Evolutionary conservation across 768 basidiomycete species (phyloP).

Genomic region (Hemileccinum rubropunctum): DNA sequence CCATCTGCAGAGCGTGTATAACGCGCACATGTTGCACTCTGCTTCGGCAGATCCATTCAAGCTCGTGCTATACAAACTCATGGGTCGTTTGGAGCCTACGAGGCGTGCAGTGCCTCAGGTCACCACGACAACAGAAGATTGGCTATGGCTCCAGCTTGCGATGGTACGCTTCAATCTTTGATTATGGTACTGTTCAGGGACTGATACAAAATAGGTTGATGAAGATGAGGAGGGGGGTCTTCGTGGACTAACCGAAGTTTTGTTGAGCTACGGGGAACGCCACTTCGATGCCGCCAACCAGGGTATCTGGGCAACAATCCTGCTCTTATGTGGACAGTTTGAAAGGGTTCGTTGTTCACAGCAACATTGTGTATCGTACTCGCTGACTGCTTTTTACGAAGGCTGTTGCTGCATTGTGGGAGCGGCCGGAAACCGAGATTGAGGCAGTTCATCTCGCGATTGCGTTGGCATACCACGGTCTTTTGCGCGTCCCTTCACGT

Average conservation of each 20-base stretch:
- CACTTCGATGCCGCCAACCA: slow-evolving; percentile 71
- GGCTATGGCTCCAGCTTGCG: slow-evolving; percentile 95
- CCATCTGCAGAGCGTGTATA: slow-evolving; percentile 76
- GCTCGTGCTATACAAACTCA: slow-evolving; percentile 90
- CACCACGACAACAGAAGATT: slow-evolving; percentile 93
- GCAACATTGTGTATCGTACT: too few relatives aligned
- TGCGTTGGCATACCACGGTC: slow-evolving; percentile 88
- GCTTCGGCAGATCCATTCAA: slow-evolving; percentile 93
- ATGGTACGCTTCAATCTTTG: slow-evolving; percentile 47
- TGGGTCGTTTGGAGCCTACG: slow-evolving; percentile 86
- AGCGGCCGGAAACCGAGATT: slow-evolving; percentile 80
- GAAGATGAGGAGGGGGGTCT: slow-evolving; percentile 81
- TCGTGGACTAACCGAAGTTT: slow-evolving; percentile 67
- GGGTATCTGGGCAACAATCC: slow-evolving; percentile 77
- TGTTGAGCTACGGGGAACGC: slow-evolving; percentile 75
- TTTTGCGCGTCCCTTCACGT: slow-evolving; percentile 78
- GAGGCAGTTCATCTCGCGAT: slow-evolving; percentile 95
- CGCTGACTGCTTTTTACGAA: slow-evolving; percentile 28
- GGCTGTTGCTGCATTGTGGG: slow-evolving; percentile 91
- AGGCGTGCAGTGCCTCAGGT: slow-evolving; percentile 79
- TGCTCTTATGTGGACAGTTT: slow-evolving; percentile 92
- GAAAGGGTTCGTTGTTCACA: slow-evolving; percentile 61
- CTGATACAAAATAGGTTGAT: slow-evolving; percentile 50
- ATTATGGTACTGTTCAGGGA: background rate
- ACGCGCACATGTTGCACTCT: slow-evolving; percentile 87